These are phyloP conservation scores for Stramenopiles sp. DNA, from an alignment of 352 stramenopile genomes.

Conservation along the genomic window DNA sequence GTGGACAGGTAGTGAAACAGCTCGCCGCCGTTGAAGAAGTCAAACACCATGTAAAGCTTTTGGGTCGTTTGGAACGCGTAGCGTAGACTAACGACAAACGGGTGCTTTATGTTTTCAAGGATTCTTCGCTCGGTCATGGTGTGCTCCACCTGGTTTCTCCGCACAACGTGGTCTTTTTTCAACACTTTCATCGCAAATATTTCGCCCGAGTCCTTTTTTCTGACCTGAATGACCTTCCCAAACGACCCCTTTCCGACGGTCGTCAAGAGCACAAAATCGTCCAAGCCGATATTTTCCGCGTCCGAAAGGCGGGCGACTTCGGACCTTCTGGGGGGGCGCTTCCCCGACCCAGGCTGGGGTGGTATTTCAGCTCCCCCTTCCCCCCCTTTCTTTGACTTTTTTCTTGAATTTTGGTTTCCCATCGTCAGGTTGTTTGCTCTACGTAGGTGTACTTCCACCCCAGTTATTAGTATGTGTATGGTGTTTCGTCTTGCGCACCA, in stretches of 20 bases:
- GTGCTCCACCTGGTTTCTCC: conserved; percentile 75
- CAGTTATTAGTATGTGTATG: no score
- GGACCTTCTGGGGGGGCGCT: no score
- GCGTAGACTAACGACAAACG: conserved; percentile 68
- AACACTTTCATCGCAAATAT: conserved; percentile 88
- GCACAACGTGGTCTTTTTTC: conserved; percentile 67
- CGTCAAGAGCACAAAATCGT: conserved; percentile 83
- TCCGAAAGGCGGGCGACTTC: no score
- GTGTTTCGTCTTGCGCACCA: no score
- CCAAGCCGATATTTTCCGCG: conserved; percentile 26
- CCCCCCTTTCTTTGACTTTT: no score
- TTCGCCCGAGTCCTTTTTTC: conserved; percentile 68
- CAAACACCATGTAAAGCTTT: conserved; percentile 73
- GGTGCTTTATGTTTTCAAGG: conserved; percentile 70
- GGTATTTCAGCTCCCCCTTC: no score
- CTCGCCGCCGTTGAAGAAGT: conserved; percentile 72
- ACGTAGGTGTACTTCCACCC: no score
- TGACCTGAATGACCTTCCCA: conserved; percentile 83
- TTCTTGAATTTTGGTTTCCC: no score
- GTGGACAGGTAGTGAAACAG: conserved; percentile 61
- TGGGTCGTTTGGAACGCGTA: conserved; percentile 79
- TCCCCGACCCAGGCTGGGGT: no score
- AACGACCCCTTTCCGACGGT: conserved; percentile 84
- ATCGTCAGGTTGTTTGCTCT: no score
- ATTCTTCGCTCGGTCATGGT: conserved; percentile 79